phyloP scores from a whole-genome alignment of 2,329 filamentous ascomycete genomes.

The Paecilomyces niveus region DNA sequence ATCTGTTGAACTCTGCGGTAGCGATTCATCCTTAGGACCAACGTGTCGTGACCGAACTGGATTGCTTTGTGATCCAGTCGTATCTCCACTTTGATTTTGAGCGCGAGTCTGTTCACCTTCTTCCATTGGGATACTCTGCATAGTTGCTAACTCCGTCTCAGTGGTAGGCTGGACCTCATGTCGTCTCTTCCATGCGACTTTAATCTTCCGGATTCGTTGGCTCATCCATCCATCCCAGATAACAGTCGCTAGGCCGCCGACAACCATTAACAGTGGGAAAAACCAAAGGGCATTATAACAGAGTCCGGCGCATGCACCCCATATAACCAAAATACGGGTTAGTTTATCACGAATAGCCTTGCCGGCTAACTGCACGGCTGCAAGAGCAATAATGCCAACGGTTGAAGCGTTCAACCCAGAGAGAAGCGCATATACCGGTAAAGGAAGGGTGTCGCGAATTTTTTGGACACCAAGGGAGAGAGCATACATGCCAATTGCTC shows the following conservation, averaged over 20 bases:
- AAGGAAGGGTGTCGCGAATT: constrained; percentile 53
- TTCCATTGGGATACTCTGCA: too few species aligned
- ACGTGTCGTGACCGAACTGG: too few species aligned
- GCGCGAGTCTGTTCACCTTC: too few species aligned
- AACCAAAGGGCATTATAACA: constrained; percentile 70
- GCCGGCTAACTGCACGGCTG: constrained; percentile 59
- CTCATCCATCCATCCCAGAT: constrained; percentile 52
- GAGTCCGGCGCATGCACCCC: constrained; percentile 57
- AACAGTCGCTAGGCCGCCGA: constrained; percentile 47
- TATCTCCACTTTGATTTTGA: too few species aligned
- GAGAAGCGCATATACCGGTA: constrained; percentile 59
- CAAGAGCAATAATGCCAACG: constrained; percentile 64
- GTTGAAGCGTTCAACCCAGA: constrained; percentile 66
- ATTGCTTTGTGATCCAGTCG: too few species aligned
- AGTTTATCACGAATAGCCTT: constrained; percentile 61
- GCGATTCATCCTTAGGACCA: too few species aligned
- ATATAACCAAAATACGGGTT: constrained; percentile 57
- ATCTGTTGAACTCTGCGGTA: too few species aligned
- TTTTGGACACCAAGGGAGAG: constrained; percentile 58
- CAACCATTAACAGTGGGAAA: constrained; percentile 58
- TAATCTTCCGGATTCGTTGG: constrained; percentile 33
- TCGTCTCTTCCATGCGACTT: constrained; percentile 11
- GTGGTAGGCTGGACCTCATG: constrained; percentile 6
- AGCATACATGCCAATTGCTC: constrained; percentile 62
- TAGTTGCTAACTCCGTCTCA: constrained; percentile 5